Base-by-base conservation (phyloP, 495 filamentous ascomycete genomes). In the Tetracladium marchalianum region DNA sequence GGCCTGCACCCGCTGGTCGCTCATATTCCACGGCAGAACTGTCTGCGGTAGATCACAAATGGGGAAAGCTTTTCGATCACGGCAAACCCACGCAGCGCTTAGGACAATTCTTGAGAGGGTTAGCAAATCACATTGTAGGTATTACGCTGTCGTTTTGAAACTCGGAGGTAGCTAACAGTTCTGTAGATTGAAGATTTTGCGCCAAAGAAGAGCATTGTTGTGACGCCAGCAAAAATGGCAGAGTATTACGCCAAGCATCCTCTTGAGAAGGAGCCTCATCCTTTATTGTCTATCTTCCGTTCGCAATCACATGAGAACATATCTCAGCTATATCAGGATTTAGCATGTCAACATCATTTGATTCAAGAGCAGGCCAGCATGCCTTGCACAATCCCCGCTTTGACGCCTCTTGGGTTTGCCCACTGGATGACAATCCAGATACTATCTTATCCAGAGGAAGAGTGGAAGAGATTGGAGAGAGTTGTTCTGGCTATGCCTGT, bases 381-480 rank as follows among this genome's bases (percentile, higher is more conserved):
- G 39, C 63, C 70, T 44, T 87, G 90, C 4, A 73, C 74, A 37
- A 72, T 87, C 31, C 90, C 90, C 1, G 83, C 75, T 11, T 68
- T 96, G 12, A 95, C 90, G 1, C 83, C 85, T 2, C 55, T 69
- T 24, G 90, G 90, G 3, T 97, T 94, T 60, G 73, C 82, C 48
- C 65, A 65, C 44, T 95, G 85, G 80, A 78, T 84, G 60, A 87
- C 84, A 0, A 64, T 78, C 16, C 70, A 84, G 63, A 82, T 95
- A 40, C 77, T 78, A 54, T 82, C 85, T 11, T 72, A 87, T 53
- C 90, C 90, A 1, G 78, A 87, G 32, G 73, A 77, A 38, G 90
- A 97, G 63, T 81, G 78, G 49, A 70, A 76, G 37, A 76, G 90
- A 5, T 65, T 97, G 0, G 75, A 80, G 36, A 85, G 80, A 47